phyloP scores from a whole-genome alignment of 306 rosid species.

The Astragalus glycyphyllos region DNA sequence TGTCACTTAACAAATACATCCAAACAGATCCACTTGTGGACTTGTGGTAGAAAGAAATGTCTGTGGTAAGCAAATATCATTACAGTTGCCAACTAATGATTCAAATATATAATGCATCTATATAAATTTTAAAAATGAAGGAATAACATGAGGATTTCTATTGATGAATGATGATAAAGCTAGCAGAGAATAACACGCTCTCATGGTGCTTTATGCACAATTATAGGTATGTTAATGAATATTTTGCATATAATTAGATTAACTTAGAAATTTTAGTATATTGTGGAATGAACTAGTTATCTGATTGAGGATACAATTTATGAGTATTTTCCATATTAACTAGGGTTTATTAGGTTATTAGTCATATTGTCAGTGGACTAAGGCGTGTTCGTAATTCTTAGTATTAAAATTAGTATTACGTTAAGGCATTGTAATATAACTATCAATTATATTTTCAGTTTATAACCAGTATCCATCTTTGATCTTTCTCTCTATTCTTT shows the following conservation, averaged over 20 bases:
- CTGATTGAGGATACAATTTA: slow-evolving; percentile 14
- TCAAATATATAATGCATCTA: background rate
- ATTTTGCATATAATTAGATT: slow-evolving; percentile 4
- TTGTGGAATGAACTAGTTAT: background rate
- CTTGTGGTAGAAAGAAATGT: background rate
- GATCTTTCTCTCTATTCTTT: background rate
- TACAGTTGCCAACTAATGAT: background rate
- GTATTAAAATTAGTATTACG: background rate
- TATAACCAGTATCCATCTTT: background rate
- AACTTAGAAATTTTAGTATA: slow-evolving; percentile 3
- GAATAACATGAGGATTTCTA: background rate
- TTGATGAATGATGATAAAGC: slow-evolving; percentile 3
- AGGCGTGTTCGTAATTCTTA: slow-evolving; percentile 1
- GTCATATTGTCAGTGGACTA: background rate
- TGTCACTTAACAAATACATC: background rate
- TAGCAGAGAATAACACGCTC: slow-evolving; percentile 23
- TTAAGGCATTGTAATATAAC: slow-evolving; percentile 1
- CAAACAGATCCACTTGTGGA: background rate
- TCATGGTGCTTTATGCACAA: background rate
- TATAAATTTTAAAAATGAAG: background rate
- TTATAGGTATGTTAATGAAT: background rate
- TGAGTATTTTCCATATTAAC: background rate
- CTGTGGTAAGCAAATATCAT: background rate
- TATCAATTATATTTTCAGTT: slow-evolving; percentile 16
- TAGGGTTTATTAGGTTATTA: background rate